Percentiles rank a stretch among this genome's conserved stretches.
These are phyloP conservation scores for Solanum peruvianum DNA, from an alignment of 257 asterid species.

Conservation along the genomic window DNA sequence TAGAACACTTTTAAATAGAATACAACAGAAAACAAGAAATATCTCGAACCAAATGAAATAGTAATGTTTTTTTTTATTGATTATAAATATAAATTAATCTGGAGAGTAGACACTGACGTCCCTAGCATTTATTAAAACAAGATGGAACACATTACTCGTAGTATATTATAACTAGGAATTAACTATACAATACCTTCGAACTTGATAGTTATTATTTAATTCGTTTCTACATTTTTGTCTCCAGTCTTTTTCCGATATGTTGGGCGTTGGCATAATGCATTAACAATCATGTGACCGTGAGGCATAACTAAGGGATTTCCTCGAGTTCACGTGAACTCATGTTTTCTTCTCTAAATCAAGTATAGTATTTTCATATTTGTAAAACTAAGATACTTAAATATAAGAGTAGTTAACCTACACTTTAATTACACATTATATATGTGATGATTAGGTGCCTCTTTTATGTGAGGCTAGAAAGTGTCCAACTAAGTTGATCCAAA, in stretches of 20 bases:
- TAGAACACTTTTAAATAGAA: neutral
- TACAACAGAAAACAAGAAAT: neutral
- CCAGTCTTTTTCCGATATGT: neutral
- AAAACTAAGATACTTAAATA: no score
- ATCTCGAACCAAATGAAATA: neutral
- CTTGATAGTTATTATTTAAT: neutral
- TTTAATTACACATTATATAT: no score
- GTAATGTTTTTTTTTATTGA: neutral
- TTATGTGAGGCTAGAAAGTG: neutral
- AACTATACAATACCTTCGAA: neutral
- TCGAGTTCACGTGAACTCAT: no score
- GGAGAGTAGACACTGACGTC: neutral
- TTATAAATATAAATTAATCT: neutral
- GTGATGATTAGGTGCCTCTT: neutral
- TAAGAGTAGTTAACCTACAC: no score
- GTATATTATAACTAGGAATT: neutral
- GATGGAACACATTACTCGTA: neutral
- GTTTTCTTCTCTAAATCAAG: neutral
- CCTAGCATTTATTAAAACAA: neutral
- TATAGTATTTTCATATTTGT: no score
- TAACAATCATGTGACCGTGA: neutral
- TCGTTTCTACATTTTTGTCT: neutral
- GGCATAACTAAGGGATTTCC: neutral
- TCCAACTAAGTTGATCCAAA: neutral
- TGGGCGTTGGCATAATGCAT: neutral